phyloP scores from a whole-genome alignment of 2,329 filamentous ascomycete species.

The Albifimbria verrucaria region DNA sequence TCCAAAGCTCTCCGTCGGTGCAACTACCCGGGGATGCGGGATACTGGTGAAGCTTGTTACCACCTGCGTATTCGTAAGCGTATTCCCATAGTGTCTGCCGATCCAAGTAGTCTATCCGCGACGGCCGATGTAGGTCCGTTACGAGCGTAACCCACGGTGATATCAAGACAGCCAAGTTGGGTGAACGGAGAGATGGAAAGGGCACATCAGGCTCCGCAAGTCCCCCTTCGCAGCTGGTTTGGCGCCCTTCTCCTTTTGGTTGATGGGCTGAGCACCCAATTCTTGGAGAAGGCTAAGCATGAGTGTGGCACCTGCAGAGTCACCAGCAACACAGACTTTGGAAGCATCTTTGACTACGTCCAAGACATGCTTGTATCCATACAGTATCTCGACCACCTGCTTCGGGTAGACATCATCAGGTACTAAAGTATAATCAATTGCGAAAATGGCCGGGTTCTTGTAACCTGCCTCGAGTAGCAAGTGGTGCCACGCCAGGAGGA shows the following conservation, averaged over 20 bases:
- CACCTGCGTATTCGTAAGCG: slow-evolving; percentile 63
- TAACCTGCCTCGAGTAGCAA: slow-evolving; percentile 64
- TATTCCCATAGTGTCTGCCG: slow-evolving; percentile 64
- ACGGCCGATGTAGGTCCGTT: slow-evolving; percentile 64
- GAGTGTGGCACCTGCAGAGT: slow-evolving; percentile 76
- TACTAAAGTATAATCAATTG: slow-evolving; percentile 76
- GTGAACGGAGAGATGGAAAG: slow-evolving; percentile 23
- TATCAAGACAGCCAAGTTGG: slow-evolving; percentile 64
- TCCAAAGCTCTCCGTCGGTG: slow-evolving; percentile 64
- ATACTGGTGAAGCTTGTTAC: slow-evolving; percentile 27
- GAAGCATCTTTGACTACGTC: slow-evolving; percentile 54
- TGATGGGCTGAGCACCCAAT: slow-evolving; percentile 41
- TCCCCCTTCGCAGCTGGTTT: slow-evolving; percentile 8
- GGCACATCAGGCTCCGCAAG: slow-evolving; percentile 8
- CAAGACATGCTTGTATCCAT: slow-evolving; percentile 69
- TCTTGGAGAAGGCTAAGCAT: slow-evolving; percentile 70
- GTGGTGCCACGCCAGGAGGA: slow-evolving; percentile 68
- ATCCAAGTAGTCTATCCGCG: slow-evolving; percentile 72
- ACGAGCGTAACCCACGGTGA: slow-evolving; percentile 78
- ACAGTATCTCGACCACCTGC: slow-evolving; percentile 67
- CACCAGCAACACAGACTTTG: slow-evolving; percentile 68
- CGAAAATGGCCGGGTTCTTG: slow-evolving; percentile 73
- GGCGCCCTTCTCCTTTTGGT: slow-evolving; percentile 13
- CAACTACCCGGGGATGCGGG: slow-evolving; percentile 66
- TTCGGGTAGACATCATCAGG: slow-evolving; percentile 70